These are phyloP conservation scores for Penicillium samsonianum DNA, from an alignment of 495 filamentous ascomycete genomes.

Conservation along the genomic window DNA sequence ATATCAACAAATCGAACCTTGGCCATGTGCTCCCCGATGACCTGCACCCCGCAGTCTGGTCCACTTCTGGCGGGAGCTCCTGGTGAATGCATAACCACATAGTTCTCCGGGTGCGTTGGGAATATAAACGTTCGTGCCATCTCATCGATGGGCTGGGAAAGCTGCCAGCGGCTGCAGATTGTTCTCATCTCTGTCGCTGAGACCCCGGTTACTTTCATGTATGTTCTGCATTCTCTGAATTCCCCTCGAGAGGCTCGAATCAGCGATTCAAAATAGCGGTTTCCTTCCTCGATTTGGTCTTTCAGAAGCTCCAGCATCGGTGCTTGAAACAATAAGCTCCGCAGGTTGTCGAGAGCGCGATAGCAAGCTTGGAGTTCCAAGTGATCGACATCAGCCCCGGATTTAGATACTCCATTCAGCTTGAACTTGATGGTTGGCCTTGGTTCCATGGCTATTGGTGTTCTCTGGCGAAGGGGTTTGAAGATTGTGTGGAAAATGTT, in stretches of 20 bases:
- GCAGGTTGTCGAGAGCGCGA: conserved; percentile 4
- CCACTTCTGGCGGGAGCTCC: neutral
- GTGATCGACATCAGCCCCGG: neutral
- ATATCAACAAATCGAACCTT: conserved; percentile 6
- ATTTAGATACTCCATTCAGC: neutral
- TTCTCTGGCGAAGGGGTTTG: neutral
- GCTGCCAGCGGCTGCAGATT: conserved; percentile 4
- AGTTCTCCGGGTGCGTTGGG: conserved; percentile 6
- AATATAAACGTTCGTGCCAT: conserved; percentile 7
- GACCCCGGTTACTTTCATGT: conserved; percentile 4
- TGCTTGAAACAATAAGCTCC: conserved; percentile 1
- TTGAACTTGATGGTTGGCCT: conserved; percentile 5
- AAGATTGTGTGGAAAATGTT: neutral
- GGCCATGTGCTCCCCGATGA: conserved; percentile 12
- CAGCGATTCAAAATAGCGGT: conserved; percentile 5
- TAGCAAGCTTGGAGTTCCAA: conserved; percentile 8
- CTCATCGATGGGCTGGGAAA: neutral
- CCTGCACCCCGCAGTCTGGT: neutral
- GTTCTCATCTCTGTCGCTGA: conserved; percentile 1
- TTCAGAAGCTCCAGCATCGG: conserved; percentile 5
- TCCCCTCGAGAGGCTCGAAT: neutral
- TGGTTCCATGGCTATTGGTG: neutral
- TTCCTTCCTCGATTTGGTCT: conserved; percentile 6
- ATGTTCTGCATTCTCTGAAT: conserved; percentile 1
- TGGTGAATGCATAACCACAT: conserved; percentile 6